Conservation (phyloP, 495 filamentous ascomycete species). For the Lasiosphaeria hispida region DNA sequence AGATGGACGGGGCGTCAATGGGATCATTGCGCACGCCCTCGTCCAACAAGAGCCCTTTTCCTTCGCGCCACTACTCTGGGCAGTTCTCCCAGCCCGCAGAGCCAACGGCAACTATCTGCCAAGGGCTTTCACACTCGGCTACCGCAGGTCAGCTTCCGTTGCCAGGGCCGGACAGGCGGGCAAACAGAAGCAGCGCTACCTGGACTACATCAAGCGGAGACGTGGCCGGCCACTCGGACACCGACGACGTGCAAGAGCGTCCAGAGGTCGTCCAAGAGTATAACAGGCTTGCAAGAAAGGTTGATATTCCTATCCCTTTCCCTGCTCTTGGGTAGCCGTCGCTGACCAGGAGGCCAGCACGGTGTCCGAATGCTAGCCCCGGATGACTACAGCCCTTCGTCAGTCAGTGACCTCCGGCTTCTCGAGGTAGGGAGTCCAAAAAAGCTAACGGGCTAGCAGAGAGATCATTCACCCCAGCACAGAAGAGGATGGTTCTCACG, state of each 20-base stretch:
- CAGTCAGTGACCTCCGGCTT: constrained; percentile 14
- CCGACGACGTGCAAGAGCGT: constrained; percentile 43
- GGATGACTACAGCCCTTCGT: constrained; percentile 22
- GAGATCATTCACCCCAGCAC: constrained; percentile 11
- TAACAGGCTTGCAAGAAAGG: constrained; percentile 54
- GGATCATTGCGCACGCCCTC: constrained; percentile 16
- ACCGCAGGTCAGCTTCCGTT: constrained; percentile 24
- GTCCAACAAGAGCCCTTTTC: constrained; percentile 12
- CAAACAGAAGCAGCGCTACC: constrained; percentile 37
- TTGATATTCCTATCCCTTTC: constrained; percentile 14
- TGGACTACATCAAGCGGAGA: constrained; percentile 47
- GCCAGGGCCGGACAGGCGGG: constrained; percentile 13
- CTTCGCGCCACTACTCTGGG: neutral
- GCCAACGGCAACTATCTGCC: neutral
- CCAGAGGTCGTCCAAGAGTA: constrained; percentile 49
- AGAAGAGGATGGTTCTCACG: constrained; percentile 35
- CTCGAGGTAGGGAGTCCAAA: neutral
- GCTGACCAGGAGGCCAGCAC: constrained; percentile 31
- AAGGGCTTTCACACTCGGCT: constrained; percentile 15
- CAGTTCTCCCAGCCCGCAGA: constrained; percentile 1
- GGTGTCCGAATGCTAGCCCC: constrained; percentile 37
- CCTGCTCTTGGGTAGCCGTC: neutral
- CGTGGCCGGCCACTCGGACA: constrained; percentile 30
- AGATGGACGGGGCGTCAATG: constrained; percentile 18
- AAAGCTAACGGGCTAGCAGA: constrained; percentile 2